phyloP scores from a whole-genome alignment of 2,329 filamentous ascomycete genomes.

The Fusarium palustre region DNA sequence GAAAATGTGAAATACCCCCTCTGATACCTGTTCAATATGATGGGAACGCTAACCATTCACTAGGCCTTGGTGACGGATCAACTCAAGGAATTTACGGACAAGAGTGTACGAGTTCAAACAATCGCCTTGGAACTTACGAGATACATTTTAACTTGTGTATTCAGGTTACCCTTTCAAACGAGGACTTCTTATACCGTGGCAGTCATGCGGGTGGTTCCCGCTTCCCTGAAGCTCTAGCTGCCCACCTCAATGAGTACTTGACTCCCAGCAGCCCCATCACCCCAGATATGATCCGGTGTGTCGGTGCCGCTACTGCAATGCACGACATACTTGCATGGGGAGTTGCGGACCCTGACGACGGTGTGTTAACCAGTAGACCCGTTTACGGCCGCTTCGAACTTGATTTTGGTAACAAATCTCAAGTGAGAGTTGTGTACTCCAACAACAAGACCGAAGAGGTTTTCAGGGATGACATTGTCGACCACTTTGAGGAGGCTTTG shows the following conservation, averaged over 20 bases:
- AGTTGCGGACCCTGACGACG: conserved; percentile 54
- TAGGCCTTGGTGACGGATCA: conserved; percentile 57
- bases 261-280: conserved; percentile 48
- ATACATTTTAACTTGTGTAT: background rate
- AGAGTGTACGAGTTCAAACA: conserved; percentile 45
- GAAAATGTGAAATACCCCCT: conserved; percentile 55
- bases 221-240: conserved; percentile 51
- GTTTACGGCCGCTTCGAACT: conserved; percentile 63
- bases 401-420: conserved; percentile 59
- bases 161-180: conserved; percentile 44
- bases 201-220: conserved; percentile 52
- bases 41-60: background rate
- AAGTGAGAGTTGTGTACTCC: conserved; percentile 59
- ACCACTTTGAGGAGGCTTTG: conserved; percentile 59
- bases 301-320: conserved; percentile 54
- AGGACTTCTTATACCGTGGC: conserved; percentile 54
- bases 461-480: conserved; percentile 58
- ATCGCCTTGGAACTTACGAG: too few relatives aligned
- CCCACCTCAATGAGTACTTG: conserved; percentile 55
- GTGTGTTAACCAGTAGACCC: conserved; percentile 55
- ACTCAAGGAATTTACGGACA: conserved; percentile 46
- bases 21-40: background rate
- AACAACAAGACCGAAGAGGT: conserved; percentile 57
- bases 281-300: conserved; percentile 50
- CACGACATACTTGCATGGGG: conserved; percentile 57